Percentiles rank a stretch among this genome's conserved stretches.
Evolutionary conservation across 2,329 filamentous ascomycete genomes (phyloP).

Genomic region (Calonectria naviculata): DNA sequence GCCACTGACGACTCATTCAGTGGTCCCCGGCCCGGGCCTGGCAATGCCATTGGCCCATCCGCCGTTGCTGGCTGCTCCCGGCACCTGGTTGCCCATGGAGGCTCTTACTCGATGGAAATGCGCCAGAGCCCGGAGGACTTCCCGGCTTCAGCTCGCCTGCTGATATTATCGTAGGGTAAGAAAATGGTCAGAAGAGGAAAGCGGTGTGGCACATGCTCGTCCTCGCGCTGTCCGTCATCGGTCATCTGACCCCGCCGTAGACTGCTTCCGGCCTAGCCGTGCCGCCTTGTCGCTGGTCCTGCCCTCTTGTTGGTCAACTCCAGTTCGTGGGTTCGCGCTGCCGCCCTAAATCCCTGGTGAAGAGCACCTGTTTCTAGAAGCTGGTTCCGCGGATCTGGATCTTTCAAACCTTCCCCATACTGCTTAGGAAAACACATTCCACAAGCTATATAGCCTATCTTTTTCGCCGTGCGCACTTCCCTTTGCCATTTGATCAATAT

Average conservation of each 20-base stretch:
- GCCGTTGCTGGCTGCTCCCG: background rate
- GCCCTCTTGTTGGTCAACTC: conserved; percentile 27
- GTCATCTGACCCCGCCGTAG: conserved; percentile 33
- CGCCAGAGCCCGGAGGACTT: background rate
- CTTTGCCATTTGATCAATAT: background rate
- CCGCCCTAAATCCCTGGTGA: background rate
- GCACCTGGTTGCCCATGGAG: background rate
- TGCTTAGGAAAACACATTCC: conserved; percentile 29
- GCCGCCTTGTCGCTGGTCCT: conserved; percentile 2
- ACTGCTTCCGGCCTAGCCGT: conserved; percentile 24
- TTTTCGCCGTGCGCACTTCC: conserved; percentile 38
- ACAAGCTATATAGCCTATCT: conserved; percentile 37
- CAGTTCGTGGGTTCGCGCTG: background rate
- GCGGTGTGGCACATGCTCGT: background rate
- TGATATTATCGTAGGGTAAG: background rate
- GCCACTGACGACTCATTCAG: conserved; percentile 2
- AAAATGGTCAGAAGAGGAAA: background rate
- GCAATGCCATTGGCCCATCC: background rate
- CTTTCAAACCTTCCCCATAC: conserved; percentile 17
- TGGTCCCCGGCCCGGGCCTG: background rate
- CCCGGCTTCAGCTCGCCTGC: background rate
- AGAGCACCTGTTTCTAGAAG: conserved; percentile 23
- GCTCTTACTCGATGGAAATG: background rate
- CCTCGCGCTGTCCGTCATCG: conserved; percentile 23
- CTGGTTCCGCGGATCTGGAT: conserved; percentile 21